Conservation (phyloP, 495 filamentous ascomycete species). For the Collariella sp. region DNA sequence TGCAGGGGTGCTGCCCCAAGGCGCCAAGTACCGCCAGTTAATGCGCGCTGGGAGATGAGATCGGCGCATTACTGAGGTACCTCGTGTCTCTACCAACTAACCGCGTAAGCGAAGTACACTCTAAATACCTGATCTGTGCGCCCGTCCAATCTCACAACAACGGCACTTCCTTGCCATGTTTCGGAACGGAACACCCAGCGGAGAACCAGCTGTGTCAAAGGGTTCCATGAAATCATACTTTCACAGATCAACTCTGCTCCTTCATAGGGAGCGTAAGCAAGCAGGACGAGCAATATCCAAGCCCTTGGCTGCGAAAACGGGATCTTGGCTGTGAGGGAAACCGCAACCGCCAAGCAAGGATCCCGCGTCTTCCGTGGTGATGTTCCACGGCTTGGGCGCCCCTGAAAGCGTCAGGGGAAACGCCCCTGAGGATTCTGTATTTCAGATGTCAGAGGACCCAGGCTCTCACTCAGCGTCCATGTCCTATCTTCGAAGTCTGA, state of each 20-base stretch:
- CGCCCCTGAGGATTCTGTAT: neutral
- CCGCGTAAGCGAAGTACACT: neutral
- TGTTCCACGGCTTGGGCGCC: neutral
- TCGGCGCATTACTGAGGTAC: neutral
- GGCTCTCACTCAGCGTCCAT: no score
- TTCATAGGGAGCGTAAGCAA: neutral
- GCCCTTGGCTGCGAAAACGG: neutral
- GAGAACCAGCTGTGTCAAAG: neutral
- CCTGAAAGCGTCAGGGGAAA: neutral
- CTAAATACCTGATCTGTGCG: constrained; percentile 1
- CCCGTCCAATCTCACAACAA: neutral
- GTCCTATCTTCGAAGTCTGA: no score
- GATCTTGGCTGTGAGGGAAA: neutral
- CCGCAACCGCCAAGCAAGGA: neutral
- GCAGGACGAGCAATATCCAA: neutral
- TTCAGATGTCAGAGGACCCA: neutral
- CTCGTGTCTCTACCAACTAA: no score
- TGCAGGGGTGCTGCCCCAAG: neutral
- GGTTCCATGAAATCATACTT: neutral
- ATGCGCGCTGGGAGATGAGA: constrained; percentile 17
- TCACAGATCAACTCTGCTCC: neutral
- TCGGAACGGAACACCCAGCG: neutral
- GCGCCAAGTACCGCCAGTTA: constrained; percentile 12
- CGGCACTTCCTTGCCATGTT: neutral
- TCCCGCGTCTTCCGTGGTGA: neutral